These are phyloP conservation scores for Globisporangium cylindrosporum DNA, from an alignment of 352 stramenopile genomes.

Conservation along the genomic window DNA sequence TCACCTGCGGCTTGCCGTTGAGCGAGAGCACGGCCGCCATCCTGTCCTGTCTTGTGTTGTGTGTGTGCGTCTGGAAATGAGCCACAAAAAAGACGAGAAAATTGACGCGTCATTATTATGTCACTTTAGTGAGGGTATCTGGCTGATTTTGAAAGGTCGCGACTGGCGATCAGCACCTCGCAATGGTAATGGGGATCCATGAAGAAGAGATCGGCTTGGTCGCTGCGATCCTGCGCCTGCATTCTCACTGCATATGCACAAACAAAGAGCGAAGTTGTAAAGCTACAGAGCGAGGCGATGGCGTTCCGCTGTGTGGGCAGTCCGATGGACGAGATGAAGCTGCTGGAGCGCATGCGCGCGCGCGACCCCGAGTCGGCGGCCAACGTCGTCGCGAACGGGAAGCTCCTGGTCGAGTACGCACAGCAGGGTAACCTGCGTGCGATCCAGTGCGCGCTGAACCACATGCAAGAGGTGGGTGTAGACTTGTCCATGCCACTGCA, in stretches of 20 bases:
- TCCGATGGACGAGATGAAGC: constrained; percentile 59
- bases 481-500: not conserved
- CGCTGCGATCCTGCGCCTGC: not conserved
- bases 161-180: not conserved
- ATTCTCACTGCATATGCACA: not conserved
- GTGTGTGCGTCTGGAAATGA: not conserved
- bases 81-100: not conserved
- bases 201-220: not conserved
- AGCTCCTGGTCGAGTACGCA: constrained; percentile 54
- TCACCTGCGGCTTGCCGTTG: constrained; percentile 55
- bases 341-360: constrained; percentile 41
- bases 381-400: constrained; percentile 61
- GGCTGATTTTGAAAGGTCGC: not conserved
- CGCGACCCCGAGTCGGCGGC: constrained; percentile 47
- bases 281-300: constrained; percentile 20
- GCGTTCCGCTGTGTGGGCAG: constrained; percentile 38
- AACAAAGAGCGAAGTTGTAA: not conserved
- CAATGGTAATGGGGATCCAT: not conserved
- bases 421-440: constrained; percentile 44
- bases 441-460: constrained; percentile 40
- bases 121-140: not conserved
- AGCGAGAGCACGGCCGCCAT: constrained; percentile 53
- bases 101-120: not conserved
- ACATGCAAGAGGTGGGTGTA: constrained; percentile 39
- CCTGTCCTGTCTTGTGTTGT: not conserved